Base-by-base conservation (phyloP, 2,329 filamentous ascomycete genomes). In the Fusarium clavum region DNA sequence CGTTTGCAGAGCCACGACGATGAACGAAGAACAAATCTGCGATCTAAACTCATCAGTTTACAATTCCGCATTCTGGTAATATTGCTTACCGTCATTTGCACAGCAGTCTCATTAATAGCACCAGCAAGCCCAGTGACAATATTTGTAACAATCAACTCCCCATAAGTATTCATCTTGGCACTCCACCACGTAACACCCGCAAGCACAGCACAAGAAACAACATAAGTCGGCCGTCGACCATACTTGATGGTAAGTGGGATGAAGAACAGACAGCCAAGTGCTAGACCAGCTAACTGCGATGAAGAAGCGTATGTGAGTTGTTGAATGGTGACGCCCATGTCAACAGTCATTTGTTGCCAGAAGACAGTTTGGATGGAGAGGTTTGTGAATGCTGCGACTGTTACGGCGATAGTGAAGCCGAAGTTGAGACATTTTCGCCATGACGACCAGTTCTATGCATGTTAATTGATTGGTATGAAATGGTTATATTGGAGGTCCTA, bases 81-180 rank as follows among this genome's bases (percentile, higher is more conserved):
- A 4, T 27, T 10, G 10, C 70, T 64, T 9, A 77, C 77, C 1
- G 79, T 83, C 68, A 83, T 82, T 46, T 82, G 79, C 1, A 76
- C 76, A 16, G 79, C 77, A 2, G 79, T 78, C 46, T 82, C 80
- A n/a, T 82, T 82, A 2, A 79, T 78, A 4, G 81, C 78, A 6
- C 79, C 80, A 3, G 79, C 78, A 18, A 83, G 56, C 0, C 81
- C 81, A 10, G 76, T 75, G 0, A 79, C 60, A 0, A 78, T 20
- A 25, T 74, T 73, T 6, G 70, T 75, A 3, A 72, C 7, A 14
- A 74, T 74, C n/a, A 79, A 25, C 41, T 79, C 74, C 4, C 62
- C 22, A 25, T 67, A 53, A 3, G 61, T 67, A 3, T 54, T 40
- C 63, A 77, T 78, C 3, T 61, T 55, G 0, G 73, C 56, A 10